A percentile compares a stretch with the other conserved stretches of the same genome.
These are phyloP conservation scores for Chlorella sp. DNA, from an alignment of 139 green algal genomes.

Conservation along the genomic window DNA sequence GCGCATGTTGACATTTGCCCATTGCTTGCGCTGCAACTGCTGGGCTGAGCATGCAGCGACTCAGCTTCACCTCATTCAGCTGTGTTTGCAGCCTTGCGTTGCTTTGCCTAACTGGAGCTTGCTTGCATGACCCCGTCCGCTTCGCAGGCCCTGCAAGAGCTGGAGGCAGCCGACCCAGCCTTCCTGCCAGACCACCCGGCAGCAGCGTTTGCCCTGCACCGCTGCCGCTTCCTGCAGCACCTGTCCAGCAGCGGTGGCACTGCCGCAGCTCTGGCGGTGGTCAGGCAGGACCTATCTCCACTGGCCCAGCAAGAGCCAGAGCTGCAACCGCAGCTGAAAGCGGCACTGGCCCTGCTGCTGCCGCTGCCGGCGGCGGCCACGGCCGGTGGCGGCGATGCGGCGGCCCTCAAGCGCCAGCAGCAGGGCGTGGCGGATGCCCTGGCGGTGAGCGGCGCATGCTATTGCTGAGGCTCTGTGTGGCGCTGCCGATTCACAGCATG, in stretches of 20 bases:
- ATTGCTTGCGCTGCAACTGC: too few species aligned
- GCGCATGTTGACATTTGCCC: too few species aligned
- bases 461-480: background rate
- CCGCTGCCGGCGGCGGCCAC: background rate
- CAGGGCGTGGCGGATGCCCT: slow-evolving; percentile 10
- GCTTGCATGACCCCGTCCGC: background rate
- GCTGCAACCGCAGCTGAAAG: slow-evolving; percentile 25
- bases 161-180: slow-evolving; percentile 1
- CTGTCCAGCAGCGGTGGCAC: background rate
- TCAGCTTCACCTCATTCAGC: too few species aligned
- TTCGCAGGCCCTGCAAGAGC: background rate
- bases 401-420: background rate
- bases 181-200: slow-evolving; percentile 1
- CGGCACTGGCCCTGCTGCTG: slow-evolving; percentile 19
- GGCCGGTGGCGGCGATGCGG: background rate
- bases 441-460: background rate
- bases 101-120: too few species aligned
- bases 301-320: slow-evolving; percentile 8
- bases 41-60: too few species aligned
- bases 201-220: slow-evolving; percentile 19
- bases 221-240: slow-evolving; percentile 21
- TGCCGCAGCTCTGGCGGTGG: background rate
- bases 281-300: slow-evolving; percentile 19
- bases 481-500: too few species aligned
- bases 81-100: too few species aligned